A percentile compares a stretch with the other conserved stretches of the same genome.
Evolutionary conservation across 192 early-diverging fungal species (phyloP).

Genomic region (Obelidium mucronatum): DNA sequence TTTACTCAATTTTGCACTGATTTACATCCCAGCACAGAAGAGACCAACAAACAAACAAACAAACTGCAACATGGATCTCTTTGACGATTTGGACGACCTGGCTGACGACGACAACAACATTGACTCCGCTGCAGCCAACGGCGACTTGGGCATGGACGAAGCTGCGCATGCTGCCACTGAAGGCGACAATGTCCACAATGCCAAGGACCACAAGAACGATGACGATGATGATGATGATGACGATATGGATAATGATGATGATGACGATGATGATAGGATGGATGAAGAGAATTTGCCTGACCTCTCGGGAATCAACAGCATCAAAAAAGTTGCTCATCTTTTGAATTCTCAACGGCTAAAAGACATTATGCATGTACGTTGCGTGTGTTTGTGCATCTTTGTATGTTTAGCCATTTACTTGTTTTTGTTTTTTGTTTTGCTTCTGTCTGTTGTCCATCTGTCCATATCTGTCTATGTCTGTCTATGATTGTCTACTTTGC

Average conservation of each 20-base stretch:
- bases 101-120: conserved; percentile 61
- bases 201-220: background rate
- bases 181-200: background rate
- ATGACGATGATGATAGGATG: conserved; percentile 53
- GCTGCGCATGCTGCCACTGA: background rate
- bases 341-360: conserved; percentile 65
- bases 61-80: conserved; percentile 80
- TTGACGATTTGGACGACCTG: conserved; percentile 86
- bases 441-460: no score
- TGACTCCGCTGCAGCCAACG: background rate
- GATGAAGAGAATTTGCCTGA: conserved; percentile 59
- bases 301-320: conserved; percentile 49
- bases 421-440: no score
- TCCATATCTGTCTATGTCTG: no score
- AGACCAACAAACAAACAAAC: background rate
- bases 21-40: background rate
- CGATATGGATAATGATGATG: conserved; percentile 39
- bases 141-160: no score
- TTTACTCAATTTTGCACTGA: background rate
- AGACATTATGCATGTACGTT: conserved; percentile 69
- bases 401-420: no score
- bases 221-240: conserved; percentile 29
- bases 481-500: no score
- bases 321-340: conserved; percentile 73
- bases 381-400: no score